Base-by-base conservation (phyloP, 345 rosid species). In the Limnanthes douglasii region DNA sequence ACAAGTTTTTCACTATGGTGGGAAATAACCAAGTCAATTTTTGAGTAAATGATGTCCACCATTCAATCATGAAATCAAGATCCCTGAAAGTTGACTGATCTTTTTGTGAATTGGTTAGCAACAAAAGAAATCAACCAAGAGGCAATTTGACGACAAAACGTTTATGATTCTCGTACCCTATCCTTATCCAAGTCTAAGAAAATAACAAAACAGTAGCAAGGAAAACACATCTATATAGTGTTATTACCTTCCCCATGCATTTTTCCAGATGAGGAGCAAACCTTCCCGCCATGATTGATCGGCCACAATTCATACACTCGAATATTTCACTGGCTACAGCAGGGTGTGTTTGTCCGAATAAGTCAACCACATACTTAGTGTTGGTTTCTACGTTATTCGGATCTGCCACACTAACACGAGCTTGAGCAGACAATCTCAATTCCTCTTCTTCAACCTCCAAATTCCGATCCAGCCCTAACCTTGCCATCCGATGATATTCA, bases 241-340 rank as follows among this genome's bases (percentile, higher is more conserved):
- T n/a, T n/a, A 21, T 50, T 45, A 90, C 96, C 94, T 80, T 90
- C 49, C 98, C 98, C 95, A 90, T 84, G 73, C 98, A 90, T 65
- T 75, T 90, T 41, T 80, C 96, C 53, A 84, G 44, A 68, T 90
- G 96, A 53, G 94, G 94, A 65, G 97, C 94, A 53, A 88, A 83
- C 43, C 86, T 76, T 50, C 98, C 95, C 4, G 98, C 95, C 61
- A 69, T 53, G 31, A 79, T 72, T 13, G 78, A 68, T 37, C 90
- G 58, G 26, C 93, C 76, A 54, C 98, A 90, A 62, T 84, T 90
- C 92, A 84, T 84, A 64, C 96, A 84, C 18, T 80, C 79, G 31
- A 90, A 78, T 41, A 90, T 46, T 59, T 90, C 93, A 61, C 5
- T 62, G 25, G 98, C 98, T 6, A 80, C 65, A 21, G 80, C 15